Base-by-base conservation (phyloP, 1,284 basidiomycete species). In the Rhodotorula sp. region DNA sequence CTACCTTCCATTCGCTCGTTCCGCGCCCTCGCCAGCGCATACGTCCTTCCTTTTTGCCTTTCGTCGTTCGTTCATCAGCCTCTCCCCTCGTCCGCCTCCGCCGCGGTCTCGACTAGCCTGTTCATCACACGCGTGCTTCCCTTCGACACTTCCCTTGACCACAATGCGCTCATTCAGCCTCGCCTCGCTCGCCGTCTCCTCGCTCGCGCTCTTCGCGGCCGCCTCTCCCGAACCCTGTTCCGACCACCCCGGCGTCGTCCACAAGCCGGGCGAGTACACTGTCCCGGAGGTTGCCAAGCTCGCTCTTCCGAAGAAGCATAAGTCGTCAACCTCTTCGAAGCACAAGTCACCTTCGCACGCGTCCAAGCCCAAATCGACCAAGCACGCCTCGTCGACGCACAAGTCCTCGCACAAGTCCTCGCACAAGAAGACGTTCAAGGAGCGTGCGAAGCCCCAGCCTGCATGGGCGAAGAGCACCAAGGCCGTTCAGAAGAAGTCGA, bases 161-260 rank as follows among this genome's bases (percentile, higher is more conserved):
- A 39, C 27, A 10, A 70, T 70, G 68, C 64, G 68, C 10, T 56
- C 68, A 9, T 22, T 34, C 56, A 30, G 49, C 36, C 22, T 70
- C 53, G 22, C 54, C 7, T 52, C 60, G 44, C 30, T 70, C 57
- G 65, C 65, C 8, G 29, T 70, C 36, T 63, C 64, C 29, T 47
- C 68, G 36, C 64, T 70, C 64, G 68, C 64, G 8, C 55, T 63
- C 57, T 44, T 68, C 55, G 44, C 53, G 6, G 11, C 30, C 13
- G 70, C 70, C 4, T 62, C 57, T 20, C 70, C 70, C 27, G 70
- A 71, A 27, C 70, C 70, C 7, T 71, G 70, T 63, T 54, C 48
- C 59, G 70, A 71, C 46, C 70, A 71, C 52, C 70, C 70, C 2
- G 70, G 70, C 39, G 70, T 71, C 49, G 47, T 71, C 6, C 70